Base-by-base conservation (phyloP, 2,329 filamentous ascomycete genomes). In the Ophiocordyceps unilateralis region DNA sequence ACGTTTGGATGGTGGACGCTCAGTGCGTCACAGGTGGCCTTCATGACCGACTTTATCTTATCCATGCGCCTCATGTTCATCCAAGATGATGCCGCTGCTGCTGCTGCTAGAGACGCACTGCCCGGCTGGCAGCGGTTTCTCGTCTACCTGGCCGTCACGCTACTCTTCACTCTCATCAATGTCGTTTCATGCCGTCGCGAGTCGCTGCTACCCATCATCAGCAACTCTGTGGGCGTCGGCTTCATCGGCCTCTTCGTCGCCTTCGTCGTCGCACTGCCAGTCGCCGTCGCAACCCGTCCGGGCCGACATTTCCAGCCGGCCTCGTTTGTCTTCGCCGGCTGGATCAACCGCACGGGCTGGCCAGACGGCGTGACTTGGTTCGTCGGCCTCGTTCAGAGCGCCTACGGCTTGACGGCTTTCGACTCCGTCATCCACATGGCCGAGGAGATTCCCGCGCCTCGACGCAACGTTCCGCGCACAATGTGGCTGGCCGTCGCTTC, bases 1-100 rank as follows among this genome's bases (percentile, higher is more conserved):
- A 72, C 66, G 0, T 74, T 74, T 45, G 72, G 72, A 12, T 76
- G 72, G 72, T 73, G 70, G 63, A 68, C 70, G 0, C 54, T 76
- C 45, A 68, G 68, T 0, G 72, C 72, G 0, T 74, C 69, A 1
- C 68, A 72, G 46, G 62, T 69, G 21, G 71, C 70, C 12, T 76
- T 76, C 50, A 74, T 76, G 70, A 67, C 69, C 3, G 63, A 73
- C 48, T 73, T 76, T 41, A 58, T 74, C 44, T 58, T 76, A 6
- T 65, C 68, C n/a, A 70, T 76, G 62, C 72, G 72, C 55, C 56
- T 67, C 24, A 62, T 75, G 55, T 74, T 72, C 49, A 58, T 67
- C 20, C 60, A 61, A 0, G 57, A 65, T 12, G 74, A 67, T 69
- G 46, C 19, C 14, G 32, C 30, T 30, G 41, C 32, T 9, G 41